Evolutionary conservation across 192 early-diverging fungal species (phyloP), one percentile per base, ranked within the genome.

Genomic region (Coemansia sp.): DNA sequence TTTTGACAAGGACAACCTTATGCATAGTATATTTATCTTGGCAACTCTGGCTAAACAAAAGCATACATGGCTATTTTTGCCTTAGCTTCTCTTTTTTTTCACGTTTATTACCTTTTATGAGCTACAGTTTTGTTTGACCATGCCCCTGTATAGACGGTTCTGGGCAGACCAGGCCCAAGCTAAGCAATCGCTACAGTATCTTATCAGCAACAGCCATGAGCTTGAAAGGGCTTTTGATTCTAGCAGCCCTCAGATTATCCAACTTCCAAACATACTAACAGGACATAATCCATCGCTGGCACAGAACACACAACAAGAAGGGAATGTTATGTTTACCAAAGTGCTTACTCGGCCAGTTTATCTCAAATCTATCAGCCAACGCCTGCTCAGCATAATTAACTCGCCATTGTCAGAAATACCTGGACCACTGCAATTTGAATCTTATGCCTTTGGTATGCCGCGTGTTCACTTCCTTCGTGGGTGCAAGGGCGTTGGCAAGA

Each of bases 401-500:
- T 16, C 19, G 30, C 28, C 30, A 21, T 14, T 61, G 10, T 12
- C 4, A 7, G 30, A 26, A 21, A 52, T 61, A 42, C 48, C 40
- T 26, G 42, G 33, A 0, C 19, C 26, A 2, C 8, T 53, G n/a
- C 49, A 46, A 20, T 36, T 35, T 15, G 48, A 36, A 43, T 15
- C 12, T 5, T 2, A 16, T 14, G 42, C 4, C 2, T 38, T 33
- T 52, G 50, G 33, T 14, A 1, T 26, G 11, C 21, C 48, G 31
- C 47, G 38, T n/a, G 23, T 35, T 28, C 30, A 13, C 39, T 38
- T 59, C 18, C 20, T 68, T 14, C 65, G 54, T 11, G 65, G 65
- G 13, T 60, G 65, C 47, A 68, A 59, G 35, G 65, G 65, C 14
- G 58, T 68, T 26, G 65, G 65, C 16, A 68, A 68, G 26, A 68